phyloP scores from a whole-genome alignment of 768 basidiomycete species.

The Macrolepiota fuliginosa region DNA sequence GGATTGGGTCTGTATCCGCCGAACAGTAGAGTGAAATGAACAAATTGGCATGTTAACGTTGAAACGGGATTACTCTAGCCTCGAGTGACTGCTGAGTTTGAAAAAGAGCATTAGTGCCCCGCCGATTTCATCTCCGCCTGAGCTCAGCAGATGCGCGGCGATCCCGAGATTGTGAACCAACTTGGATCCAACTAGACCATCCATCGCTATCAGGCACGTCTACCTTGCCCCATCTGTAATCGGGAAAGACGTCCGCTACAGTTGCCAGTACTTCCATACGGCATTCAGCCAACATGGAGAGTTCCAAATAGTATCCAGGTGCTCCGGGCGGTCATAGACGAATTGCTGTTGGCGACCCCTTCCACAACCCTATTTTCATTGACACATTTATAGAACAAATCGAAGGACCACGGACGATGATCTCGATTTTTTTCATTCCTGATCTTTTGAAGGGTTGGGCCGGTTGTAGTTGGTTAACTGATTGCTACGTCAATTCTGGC shows the following conservation, averaged over 20 bases:
- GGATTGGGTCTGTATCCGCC: conserved; percentile 3
- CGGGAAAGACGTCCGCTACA: not conserved
- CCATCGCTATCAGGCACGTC: not conserved
- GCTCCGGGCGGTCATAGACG: not conserved
- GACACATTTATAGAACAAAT: not conserved
- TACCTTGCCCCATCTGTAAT: not conserved
- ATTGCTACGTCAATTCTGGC: not conserved
- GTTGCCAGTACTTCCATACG: not conserved
- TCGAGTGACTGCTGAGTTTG: not conserved
- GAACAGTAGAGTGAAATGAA: not conserved
- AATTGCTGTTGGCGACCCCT: not conserved
- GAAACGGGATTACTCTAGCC: not conserved
- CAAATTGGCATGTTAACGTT: not conserved
- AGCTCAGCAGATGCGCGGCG: not conserved
- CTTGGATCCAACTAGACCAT: not conserved
- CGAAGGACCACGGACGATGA: not conserved
- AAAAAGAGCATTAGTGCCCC: not conserved
- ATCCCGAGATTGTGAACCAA: not conserved
- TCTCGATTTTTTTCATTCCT: too few relatives aligned
- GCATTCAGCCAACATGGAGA: not conserved
- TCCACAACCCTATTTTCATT: not conserved
- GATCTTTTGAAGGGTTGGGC: not conserved
- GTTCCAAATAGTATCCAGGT: not conserved
- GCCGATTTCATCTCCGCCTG: not conserved
- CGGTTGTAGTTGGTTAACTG: not conserved